Evolutionary conservation across 2,329 filamentous ascomycete genomes (phyloP).

Genomic region (Cercospora zeae-maydis): DNA sequence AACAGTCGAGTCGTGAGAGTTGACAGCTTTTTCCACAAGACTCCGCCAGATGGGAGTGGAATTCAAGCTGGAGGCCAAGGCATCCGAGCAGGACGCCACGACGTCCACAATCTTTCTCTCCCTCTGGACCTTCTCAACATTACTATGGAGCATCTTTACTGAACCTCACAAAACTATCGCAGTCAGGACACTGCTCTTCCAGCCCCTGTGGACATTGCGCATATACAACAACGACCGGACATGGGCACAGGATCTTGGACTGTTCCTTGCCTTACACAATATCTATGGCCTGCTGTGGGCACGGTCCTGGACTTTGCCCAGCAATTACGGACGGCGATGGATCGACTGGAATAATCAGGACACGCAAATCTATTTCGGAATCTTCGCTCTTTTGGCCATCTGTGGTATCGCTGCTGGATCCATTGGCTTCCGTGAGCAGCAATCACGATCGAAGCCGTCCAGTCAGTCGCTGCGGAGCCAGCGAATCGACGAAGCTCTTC

Average conservation of each 20-base stretch:
- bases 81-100: not conserved
- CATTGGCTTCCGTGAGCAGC: slow-evolving; percentile 30
- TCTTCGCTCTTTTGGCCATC: slow-evolving; percentile 30
- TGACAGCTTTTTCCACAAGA: not conserved
- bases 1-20: not conserved
- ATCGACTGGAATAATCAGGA: slow-evolving; percentile 21
- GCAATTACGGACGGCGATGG: slow-evolving; percentile 8
- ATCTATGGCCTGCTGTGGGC: slow-evolving; percentile 25
- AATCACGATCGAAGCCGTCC: slow-evolving; percentile 20
- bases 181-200: slow-evolving; percentile 30
- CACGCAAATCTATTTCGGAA: slow-evolving; percentile 26
- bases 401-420: slow-evolving; percentile 33
- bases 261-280: slow-evolving; percentile 27
- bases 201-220: slow-evolving; percentile 33
- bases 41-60: not conserved
- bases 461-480: slow-evolving; percentile 19
- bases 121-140: slow-evolving; percentile 28
- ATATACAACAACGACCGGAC: slow-evolving; percentile 23
- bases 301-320: slow-evolving; percentile 26
- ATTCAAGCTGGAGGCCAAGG: not conserved
- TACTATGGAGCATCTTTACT: slow-evolving; percentile 35
- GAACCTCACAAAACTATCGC: slow-evolving; percentile 32
- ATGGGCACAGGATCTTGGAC: slow-evolving; percentile 30
- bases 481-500: slow-evolving; percentile 33
- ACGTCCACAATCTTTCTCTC: slow-evolving; percentile 23